These are phyloP conservation scores for Colletotrichum higginsianum DNA, from an alignment of 2,329 filamentous ascomycete species.

Conservation along the genomic window DNA sequence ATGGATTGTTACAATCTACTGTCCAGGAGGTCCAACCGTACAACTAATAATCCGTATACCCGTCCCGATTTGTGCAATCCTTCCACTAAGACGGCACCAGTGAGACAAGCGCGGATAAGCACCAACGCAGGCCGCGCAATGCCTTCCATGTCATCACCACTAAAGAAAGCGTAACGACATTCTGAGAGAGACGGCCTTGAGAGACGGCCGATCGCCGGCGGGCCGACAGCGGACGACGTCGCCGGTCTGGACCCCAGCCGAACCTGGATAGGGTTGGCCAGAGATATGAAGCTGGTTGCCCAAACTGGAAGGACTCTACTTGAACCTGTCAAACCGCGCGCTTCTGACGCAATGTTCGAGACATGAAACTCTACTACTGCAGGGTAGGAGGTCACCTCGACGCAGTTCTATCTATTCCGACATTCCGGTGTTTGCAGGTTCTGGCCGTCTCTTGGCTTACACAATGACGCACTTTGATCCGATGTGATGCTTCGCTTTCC, in stretches of 20 bases:
- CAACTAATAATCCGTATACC: slow-evolving; percentile 8
- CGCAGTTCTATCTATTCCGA: slow-evolving; percentile 13
- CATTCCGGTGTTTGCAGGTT: slow-evolving; percentile 15
- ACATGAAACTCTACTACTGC: slow-evolving; percentile 39
- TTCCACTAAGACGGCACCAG: slow-evolving; percentile 29
- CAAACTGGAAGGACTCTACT: slow-evolving; percentile 13
- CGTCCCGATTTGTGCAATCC: slow-evolving; percentile 20
- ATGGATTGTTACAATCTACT: background rate
- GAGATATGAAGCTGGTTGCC: slow-evolving; percentile 21
- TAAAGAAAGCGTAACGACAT: background rate
- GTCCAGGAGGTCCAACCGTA: slow-evolving; percentile 26
- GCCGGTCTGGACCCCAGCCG: slow-evolving; percentile 19
- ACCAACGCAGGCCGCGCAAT: slow-evolving; percentile 39
- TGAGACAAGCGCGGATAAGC: slow-evolving; percentile 28
- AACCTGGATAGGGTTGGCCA: slow-evolving; percentile 7
- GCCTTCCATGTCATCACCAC: slow-evolving; percentile 2
- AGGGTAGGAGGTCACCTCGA: slow-evolving; percentile 2
- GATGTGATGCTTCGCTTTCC: slow-evolving; percentile 8
- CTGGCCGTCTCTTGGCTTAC: slow-evolving; percentile 24
- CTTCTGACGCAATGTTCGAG: slow-evolving; percentile 32
- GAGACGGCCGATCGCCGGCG: background rate
- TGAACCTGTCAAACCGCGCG: slow-evolving; percentile 32
- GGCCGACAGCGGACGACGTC: background rate
- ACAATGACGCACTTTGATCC: slow-evolving; percentile 27
- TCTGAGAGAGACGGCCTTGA: background rate